These are phyloP conservation scores for Pichia sp. DNA, from an alignment of 1,139 yeast genomes.

Conservation along the genomic window DNA sequence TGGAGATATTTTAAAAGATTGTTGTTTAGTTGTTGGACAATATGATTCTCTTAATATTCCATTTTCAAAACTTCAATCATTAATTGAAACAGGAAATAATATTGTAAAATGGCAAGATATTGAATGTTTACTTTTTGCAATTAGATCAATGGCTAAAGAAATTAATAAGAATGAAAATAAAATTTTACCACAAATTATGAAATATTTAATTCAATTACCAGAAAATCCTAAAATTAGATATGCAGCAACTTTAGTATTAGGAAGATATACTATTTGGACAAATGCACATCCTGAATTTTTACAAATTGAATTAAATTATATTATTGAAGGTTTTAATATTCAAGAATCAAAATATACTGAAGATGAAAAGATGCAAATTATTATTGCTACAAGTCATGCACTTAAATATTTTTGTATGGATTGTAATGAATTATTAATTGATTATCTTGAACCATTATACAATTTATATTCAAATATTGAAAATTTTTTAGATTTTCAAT, in stretches of 20 bases:
- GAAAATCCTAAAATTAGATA: constrained; percentile 84
- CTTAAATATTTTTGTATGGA: constrained; percentile 93
- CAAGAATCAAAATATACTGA: constrained; percentile 15
- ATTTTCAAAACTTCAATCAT: constrained; percentile 44
- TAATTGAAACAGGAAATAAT: constrained; percentile 28
- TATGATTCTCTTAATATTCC: constrained; percentile 60
- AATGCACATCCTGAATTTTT: constrained; percentile 74
- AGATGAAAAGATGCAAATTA: constrained; percentile 40
- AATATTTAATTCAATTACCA: constrained; percentile 61
- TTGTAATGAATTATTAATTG: constrained; percentile 63
- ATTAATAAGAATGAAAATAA: constrained; percentile 63
- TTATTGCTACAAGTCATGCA: constrained; percentile 88
- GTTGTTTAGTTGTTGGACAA: constrained; percentile 86
- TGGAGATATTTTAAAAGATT: constrained; percentile 94
- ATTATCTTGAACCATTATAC: constrained; percentile 70
- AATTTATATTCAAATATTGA: constrained; percentile 65
- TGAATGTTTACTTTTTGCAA: constrained; percentile 85
- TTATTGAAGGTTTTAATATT: constrained; percentile 61
- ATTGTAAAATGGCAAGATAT: constrained; percentile 64
- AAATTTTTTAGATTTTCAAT: constrained; percentile 52
- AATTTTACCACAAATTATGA: constrained; percentile 76
- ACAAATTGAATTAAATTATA: constrained; percentile 78
- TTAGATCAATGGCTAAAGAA: constrained; percentile 94
- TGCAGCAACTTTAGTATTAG: constrained; percentile 87
- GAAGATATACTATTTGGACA: constrained; percentile 96